Percentiles rank a stretch among this genome's conserved stretches.
These are phyloP conservation scores for Pleurotus citrinopileatus DNA, from an alignment of 768 basidiomycete species.

Conservation along the genomic window DNA sequence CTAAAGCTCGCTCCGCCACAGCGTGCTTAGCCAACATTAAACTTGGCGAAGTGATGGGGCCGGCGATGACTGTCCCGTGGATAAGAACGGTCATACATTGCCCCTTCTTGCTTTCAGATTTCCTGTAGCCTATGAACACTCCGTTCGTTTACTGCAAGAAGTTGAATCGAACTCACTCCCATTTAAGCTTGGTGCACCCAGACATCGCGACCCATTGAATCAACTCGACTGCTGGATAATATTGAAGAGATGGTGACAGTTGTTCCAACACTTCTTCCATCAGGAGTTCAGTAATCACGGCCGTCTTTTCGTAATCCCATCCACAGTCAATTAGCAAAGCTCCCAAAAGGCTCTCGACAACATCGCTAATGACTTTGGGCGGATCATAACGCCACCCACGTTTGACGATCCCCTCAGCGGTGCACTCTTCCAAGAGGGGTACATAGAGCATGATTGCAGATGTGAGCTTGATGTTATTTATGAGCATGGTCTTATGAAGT, in stretches of 20 bases:
- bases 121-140: conserved; percentile 15
- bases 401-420: conserved; percentile 59
- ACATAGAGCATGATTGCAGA: conserved; percentile 60
- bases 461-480: conserved; percentile 67
- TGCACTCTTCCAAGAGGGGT: conserved; percentile 52
- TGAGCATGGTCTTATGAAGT: conserved; percentile 68
- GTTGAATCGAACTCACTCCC: conserved; percentile 26
- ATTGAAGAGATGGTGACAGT: conserved; percentile 55
- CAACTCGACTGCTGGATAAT: conserved; percentile 74
- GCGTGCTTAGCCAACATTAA: conserved; percentile 62
- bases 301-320: conserved; percentile 69
- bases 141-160: neutral
- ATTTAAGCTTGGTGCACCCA: conserved; percentile 47
- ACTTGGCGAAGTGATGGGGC: conserved; percentile 60
- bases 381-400: conserved; percentile 82
- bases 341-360: conserved; percentile 82
- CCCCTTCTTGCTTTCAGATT: conserved; percentile 17
- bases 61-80: conserved; percentile 54
- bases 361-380: conserved; percentile 82
- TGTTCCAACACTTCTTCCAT: conserved; percentile 67
- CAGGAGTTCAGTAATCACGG: conserved; percentile 53
- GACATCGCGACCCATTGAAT: conserved; percentile 59
- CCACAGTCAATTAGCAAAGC: conserved; percentile 80
- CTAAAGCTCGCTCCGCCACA: conserved; percentile 60
- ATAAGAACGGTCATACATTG: conserved; percentile 57